Evolutionary conservation across 2,329 filamentous ascomycete genomes (phyloP), one percentile per base, ranked within the genome.

Genomic region (Arthrocladium fulminans): DNA sequence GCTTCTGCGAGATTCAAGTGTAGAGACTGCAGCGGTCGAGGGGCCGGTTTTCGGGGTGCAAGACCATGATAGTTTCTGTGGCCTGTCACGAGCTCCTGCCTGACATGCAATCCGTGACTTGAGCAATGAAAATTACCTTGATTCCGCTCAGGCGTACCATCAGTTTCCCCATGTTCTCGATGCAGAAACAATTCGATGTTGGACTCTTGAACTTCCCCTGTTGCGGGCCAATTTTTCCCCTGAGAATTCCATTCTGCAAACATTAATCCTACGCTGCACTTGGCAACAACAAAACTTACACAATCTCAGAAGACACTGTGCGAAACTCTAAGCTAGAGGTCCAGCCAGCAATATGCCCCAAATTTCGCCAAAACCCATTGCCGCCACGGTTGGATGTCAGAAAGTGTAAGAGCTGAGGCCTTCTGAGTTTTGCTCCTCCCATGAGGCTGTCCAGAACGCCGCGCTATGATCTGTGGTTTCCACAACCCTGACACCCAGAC

Each of bases 391-490:
- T 15, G 32, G 17, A 7, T 35, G 32, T 15, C 32, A 15, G 17
- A 15, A 35, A 35, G 32, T 15, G n/a, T 15, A 35, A 7, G 13
- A 35, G 32, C n/a, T 5, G 17, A 35, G 32, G 17, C 32, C 32
- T n/a, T 15, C 6, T 35, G n/a, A 8, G 13, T 35, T 35, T n/a
- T 7, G 7, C 32, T 15, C 6, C 17, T 8, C 27, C 39, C 4
- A 8, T 10, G 27, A 42, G 39, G 13, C n/a, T 42, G 22, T 24
- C 44, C 44, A 47, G 32, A 47, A 47, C 44, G 44, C 44, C 44
- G n/a, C 44, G 44, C 44, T 47, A 47, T 47, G 44, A 38, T 47
- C 35, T 27, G 32, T 34, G 22, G 22, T 24, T n/a, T n/a, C 32
- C 44, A 15, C n/a, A n/a, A 7, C n/a, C 24, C 41, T 20, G 25